Base-by-base conservation (phyloP, 2,329 filamentous ascomycete species). In the Aspergillus eucalypticola region DNA sequence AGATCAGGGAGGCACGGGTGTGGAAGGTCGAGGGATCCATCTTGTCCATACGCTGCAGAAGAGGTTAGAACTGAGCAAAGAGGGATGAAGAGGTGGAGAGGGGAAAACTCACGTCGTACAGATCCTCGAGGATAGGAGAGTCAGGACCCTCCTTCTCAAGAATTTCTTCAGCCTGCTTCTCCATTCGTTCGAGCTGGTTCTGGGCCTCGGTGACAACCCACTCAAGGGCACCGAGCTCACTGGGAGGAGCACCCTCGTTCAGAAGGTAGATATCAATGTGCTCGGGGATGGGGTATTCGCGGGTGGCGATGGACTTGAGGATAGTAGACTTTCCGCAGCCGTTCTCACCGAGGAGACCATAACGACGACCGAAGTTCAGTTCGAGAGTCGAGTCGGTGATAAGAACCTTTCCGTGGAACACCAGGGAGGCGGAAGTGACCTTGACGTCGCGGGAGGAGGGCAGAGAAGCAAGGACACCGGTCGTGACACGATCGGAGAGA, bases 261-360 rank as follows among this genome's bases (percentile, higher is more conserved):
- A 99, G 84, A 49, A 99, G 88, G 82, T 99, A 99, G 79, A 99
- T 96, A 79, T 99, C 96, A 78, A 99, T 85, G 79, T 97, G 93
- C 27, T 96, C 90, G 62, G 95, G 96, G 75, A 99, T 91, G 65
- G 95, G 96, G 77, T 88, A 99, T 80, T 99, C 96, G 81, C 95
- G 90, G 74, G 88, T 89, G 71, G 90, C 89, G 76, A 99, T 96
- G 68, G 95, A 87, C 83, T 97, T 98, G 75, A 99, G 86, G 35
- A 99, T 81, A n/a, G 95, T 99, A 66, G 91, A 96, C 86, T 99
- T 99, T 78, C 95, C 95, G 80, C 95, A 99, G 67, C 95, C 95
- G 89, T 99, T 99, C 86, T 99, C 95, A 74, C 95, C 95, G 66
- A 99, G 83, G 60, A 99, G 84, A 77, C 95, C 95, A 77, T 99